Conservation (phyloP, 2,329 filamentous ascomycete species). For the Clonostachys rhizophaga region DNA sequence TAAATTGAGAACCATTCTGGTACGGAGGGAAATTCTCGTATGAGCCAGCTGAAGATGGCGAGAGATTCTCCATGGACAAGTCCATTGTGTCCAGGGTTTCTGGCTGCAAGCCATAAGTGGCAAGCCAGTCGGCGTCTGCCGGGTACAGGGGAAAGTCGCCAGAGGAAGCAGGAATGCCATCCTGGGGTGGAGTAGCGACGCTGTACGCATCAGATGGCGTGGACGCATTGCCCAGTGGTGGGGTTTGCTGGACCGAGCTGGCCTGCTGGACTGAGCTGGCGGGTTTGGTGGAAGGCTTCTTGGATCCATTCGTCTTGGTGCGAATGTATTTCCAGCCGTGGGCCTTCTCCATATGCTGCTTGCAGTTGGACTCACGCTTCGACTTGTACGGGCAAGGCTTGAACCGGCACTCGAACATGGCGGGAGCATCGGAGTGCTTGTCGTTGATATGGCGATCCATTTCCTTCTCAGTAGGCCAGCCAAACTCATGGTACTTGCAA, state of each 20-base stretch:
- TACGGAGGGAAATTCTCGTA: conserved; percentile 55
- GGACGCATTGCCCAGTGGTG: conserved; percentile 55
- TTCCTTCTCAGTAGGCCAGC: conserved; percentile 98
- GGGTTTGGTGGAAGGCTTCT: conserved; percentile 19
- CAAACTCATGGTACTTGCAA: conserved; percentile 87
- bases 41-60: conserved; percentile 28
- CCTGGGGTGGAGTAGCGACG: conserved; percentile 54
- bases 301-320: conserved; percentile 86
- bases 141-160: conserved; percentile 46
- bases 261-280: conserved; percentile 24
- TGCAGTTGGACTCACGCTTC: conserved; percentile 94
- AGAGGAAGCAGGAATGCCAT: conserved; percentile 24
- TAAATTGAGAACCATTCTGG: conserved; percentile 56
- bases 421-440: conserved; percentile 79
- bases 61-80: conserved; percentile 26
- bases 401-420: conserved; percentile 79
- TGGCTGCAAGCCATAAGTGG: conserved; percentile 19
- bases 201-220: conserved; percentile 53
- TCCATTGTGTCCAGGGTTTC: conserved; percentile 35
- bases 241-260: conserved; percentile 47
- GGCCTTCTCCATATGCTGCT: conserved; percentile 98
- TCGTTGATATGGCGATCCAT: conserved; percentile 94
- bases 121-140: conserved; percentile 38
- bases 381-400: conserved; percentile 87
- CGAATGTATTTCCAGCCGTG: conserved; percentile 88